Evolutionary conservation across 345 rosid genomes (phyloP), one percentile per base, ranked within the genome.

Genomic region (Gossypium anomalum): DNA sequence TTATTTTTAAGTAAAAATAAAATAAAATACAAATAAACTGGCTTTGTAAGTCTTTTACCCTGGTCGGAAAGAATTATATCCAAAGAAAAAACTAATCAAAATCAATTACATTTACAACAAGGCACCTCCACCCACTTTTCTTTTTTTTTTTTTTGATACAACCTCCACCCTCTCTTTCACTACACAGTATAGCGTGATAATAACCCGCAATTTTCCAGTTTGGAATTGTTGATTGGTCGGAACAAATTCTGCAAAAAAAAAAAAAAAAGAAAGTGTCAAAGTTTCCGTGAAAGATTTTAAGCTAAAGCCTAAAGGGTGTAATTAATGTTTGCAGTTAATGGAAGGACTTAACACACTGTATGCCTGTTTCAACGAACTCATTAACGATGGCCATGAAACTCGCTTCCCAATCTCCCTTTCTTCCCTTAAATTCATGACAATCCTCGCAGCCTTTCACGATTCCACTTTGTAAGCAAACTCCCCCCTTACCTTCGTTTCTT

Each of bases 391-490:
- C 60, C 60, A 22, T 4, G 23, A 49, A 29, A 51, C 73, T 69
- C 60, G 23, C 60, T 10, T 52, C 44, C 47, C 11, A 4, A 10
- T 51, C 9, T 4, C 59, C 12, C 4, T 48, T 16, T 4, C 23
- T 16, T 17, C 67, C 56, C 76, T 44, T 73, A 73, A 44, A 73
- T 73, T 72, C 76, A 47, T 45, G 53, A 1, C 56, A 43, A 19
- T 41, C 29, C 67, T 58, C 57, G 20, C 9, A 3, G 41, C 14
- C 5, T 25, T 41, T 57, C 53, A 27, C 2, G 55, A n/a, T 19
- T 53, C 13, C 49, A 56, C 23, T 68, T 9, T 9, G 3, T 15
- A 23, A 68, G 56, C 56, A 22, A 34, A 14, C 57, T 23, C 20
- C 71, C 43, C 19, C 27, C 65, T n/a, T 61, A 8, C 27, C 3